Evolutionary conservation across 805 yeast genomes (phyloP).

Genomic region (Hanseniaspora meyeri): DNA sequence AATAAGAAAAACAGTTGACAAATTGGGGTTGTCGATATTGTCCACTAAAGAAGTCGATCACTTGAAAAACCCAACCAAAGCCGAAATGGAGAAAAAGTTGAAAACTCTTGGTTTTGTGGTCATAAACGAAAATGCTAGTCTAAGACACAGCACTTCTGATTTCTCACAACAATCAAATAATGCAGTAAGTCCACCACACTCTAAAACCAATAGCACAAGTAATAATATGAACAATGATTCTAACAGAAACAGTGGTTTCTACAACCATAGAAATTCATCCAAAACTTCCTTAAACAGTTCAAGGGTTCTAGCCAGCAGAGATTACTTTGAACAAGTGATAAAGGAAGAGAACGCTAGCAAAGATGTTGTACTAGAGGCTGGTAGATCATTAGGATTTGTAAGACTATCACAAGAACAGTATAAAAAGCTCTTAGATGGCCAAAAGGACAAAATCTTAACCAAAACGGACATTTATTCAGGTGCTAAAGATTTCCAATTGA

Average conservation of each 20-base stretch:
- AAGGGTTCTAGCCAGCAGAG: slow-evolving; percentile 28
- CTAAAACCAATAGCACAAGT: slow-evolving; percentile 4
- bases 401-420: slow-evolving; percentile 28
- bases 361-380: slow-evolving; percentile 26
- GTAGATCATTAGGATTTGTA: slow-evolving; percentile 27
- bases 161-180: background rate
- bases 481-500: slow-evolving; percentile 33
- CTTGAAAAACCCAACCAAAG: slow-evolving; percentile 21
- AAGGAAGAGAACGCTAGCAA: slow-evolving; percentile 21
- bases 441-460: slow-evolving; percentile 24
- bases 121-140: slow-evolving; percentile 17
- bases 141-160: background rate
- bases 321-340: slow-evolving; percentile 27
- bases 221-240: slow-evolving; percentile 12
- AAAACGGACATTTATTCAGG: slow-evolving; percentile 26
- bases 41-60: slow-evolving; percentile 21
- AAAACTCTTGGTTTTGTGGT: slow-evolving; percentile 23
- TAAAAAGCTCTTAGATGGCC: slow-evolving; percentile 24
- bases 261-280: background rate
- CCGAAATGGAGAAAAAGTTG: slow-evolving; percentile 25
- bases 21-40: slow-evolving; percentile 19
- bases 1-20: slow-evolving; percentile 16
- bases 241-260: slow-evolving; percentile 8
- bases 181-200: slow-evolving; percentile 9
- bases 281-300: slow-evolving; percentile 14